These are phyloP conservation scores for Fusarium sp. DNA, from an alignment of 2,329 filamentous ascomycete species.

Conservation along the genomic window DNA sequence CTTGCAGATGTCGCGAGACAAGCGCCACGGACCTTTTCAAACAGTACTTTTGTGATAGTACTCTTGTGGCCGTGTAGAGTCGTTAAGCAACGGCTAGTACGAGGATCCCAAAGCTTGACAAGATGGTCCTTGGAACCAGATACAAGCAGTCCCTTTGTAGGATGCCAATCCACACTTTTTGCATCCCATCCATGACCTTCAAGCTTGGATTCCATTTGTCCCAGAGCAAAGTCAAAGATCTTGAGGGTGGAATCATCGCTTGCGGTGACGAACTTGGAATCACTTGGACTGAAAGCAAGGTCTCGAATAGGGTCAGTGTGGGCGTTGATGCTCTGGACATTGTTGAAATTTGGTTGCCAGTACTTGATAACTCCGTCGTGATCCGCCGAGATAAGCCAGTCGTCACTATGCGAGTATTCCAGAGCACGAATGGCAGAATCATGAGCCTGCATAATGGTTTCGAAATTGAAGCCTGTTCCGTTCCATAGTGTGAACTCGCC, in stretches of 20 bases:
- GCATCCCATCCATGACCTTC: slow-evolving; percentile 98
- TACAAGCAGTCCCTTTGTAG: slow-evolving; percentile 90
- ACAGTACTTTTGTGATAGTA: slow-evolving; percentile 91
- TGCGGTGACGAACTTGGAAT: slow-evolving; percentile 95
- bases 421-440: slow-evolving; percentile 86
- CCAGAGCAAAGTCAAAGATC: slow-evolving; percentile 94
- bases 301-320: slow-evolving; percentile 92
- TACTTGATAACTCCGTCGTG: slow-evolving; percentile 97
- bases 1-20: slow-evolving; percentile 92
- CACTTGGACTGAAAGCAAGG: slow-evolving; percentile 91
- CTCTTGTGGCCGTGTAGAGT: slow-evolving; percentile 98
- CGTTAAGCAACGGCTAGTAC: slow-evolving; percentile 87
- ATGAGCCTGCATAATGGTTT: slow-evolving; percentile 98
- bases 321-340: slow-evolving; percentile 92
- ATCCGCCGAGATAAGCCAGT: slow-evolving; percentile 96
- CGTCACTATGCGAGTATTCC: slow-evolving; percentile 92
- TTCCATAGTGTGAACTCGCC: slow-evolving; percentile 99
- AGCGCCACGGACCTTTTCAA: slow-evolving; percentile 85
- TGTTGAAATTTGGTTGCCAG: slow-evolving; percentile 99
- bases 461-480: slow-evolving; percentile 98
- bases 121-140: slow-evolving; percentile 98
- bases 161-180: slow-evolving; percentile 98
- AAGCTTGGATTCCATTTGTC: slow-evolving; percentile 82
- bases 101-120: slow-evolving; percentile 98
- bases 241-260: slow-evolving; percentile 94